A percentile compares a stretch with the other conserved stretches of the same genome.
Evolutionary conservation across 129 eudicot genomes (phyloP).

Genomic region (Pseudognaphalium luteoalbum): DNA sequence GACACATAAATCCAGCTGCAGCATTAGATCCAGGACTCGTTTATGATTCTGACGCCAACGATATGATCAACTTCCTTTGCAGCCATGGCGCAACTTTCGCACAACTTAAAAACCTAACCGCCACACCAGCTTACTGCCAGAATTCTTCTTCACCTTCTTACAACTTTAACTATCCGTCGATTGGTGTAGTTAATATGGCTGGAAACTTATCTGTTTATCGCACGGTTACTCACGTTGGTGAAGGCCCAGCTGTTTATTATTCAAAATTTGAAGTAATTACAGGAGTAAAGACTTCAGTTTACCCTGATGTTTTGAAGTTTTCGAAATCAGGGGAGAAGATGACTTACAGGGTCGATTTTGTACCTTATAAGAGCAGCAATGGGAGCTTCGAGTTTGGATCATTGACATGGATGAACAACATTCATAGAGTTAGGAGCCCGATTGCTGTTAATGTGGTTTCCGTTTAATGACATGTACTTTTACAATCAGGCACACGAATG

Average conservation of each 20-base stretch:
- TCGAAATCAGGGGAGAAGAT: constrained; percentile 46
- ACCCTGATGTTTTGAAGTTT: constrained; percentile 48
- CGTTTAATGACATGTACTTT: constrained; percentile 10
- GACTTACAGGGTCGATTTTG: constrained; percentile 47
- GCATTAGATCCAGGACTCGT: constrained; percentile 61
- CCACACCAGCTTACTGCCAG: constrained; percentile 38
- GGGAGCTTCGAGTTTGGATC: constrained; percentile 64
- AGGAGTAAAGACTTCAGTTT: constrained; percentile 52
- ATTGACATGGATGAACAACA: constrained; percentile 52
- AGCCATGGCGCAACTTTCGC: constrained; percentile 55
- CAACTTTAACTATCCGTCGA: constrained; percentile 68
- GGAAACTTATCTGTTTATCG: constrained; percentile 53
- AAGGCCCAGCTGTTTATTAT: constrained; percentile 51
- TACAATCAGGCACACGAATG: not conserved
- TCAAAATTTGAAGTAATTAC: constrained; percentile 44
- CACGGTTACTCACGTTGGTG: constrained; percentile 59
- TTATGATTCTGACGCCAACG: constrained; percentile 48
- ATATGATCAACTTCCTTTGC: constrained; percentile 62
- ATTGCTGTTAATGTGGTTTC: constrained; percentile 60
- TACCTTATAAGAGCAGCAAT: constrained; percentile 46
- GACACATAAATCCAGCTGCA: constrained; percentile 62
- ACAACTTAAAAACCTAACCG: constrained; percentile 59
- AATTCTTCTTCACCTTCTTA: constrained; percentile 38
- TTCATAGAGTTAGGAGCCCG: constrained; percentile 56
- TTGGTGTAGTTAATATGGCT: constrained; percentile 52